These are phyloP conservation scores for Iodosphaeria phyllophila DNA, from an alignment of 2,329 filamentous ascomycete species.

Conservation along the genomic window DNA sequence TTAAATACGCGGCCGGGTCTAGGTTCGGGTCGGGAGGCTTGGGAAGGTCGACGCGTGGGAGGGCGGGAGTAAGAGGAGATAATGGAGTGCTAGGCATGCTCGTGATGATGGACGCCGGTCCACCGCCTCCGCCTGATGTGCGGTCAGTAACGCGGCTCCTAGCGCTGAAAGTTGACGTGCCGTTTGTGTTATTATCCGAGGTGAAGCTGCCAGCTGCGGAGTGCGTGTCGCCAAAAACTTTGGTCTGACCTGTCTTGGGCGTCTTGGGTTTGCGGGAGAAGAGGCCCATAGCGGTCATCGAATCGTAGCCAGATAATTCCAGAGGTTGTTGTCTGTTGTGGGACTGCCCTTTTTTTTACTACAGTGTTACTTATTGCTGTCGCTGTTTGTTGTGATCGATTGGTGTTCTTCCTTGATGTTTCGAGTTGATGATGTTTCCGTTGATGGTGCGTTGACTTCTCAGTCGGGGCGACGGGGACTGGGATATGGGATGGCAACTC, in stretches of 20 bases:
- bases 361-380: no score
- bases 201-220: conserved; percentile 4
- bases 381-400: no score
- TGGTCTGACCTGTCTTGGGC: conserved; percentile 2
- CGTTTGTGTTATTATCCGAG: conserved; percentile 2
- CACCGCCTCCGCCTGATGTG: conserved; percentile 1
- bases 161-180: conserved; percentile 3
- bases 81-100: conserved; percentile 2
- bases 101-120: no score
- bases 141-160: conserved; percentile 2
- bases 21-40: conserved; percentile 5
- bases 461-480: no score
- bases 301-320: no score
- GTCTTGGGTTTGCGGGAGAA: conserved; percentile 4
- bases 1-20: conserved; percentile 47
- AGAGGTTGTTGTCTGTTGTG: no score
- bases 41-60: conserved; percentile 4
- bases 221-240: conserved; percentile 2
- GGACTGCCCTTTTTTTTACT: no score
- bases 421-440: no score
- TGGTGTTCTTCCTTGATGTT: no score
- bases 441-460: no score
- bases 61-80: conserved; percentile 3
- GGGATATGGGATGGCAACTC: no score
- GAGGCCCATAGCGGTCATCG: conserved; percentile 4